Evolutionary conservation across 257 asterid genomes (phyloP), one percentile per base, ranked within the genome.

Genomic region (Knoxia roxburghii): DNA sequence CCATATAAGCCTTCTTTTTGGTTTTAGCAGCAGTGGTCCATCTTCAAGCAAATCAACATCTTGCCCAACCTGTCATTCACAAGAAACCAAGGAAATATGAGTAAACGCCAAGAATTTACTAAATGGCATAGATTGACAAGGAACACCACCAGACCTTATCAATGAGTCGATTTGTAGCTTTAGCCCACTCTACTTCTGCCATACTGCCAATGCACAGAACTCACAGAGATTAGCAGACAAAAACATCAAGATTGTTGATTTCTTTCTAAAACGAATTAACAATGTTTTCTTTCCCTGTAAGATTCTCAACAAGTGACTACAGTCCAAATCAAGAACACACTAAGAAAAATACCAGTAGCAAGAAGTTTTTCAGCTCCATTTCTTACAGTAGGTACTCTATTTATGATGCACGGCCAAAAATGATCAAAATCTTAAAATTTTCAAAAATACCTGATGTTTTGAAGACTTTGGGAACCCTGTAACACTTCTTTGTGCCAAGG

Each of bases 401-500:
- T n/a, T n/a, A 7, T 48, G 32, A 56, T 52, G 30, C 9, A 37
- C 24, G 64, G n/a, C 49, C 50, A 52, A 46, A 35, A 56, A 30
- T 46, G 11, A 51, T 35, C 46, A 51, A 50, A 20, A 13, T 40
- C 1, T 7, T 26, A 55, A 33, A 23, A 26, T 5, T 61, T 58
- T 27, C 65, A 71, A 10, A 64, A 71, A 49, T 60, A 90, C 97
- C 96, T 83, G 81, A 76, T 77, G 40, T 71, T 71, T 76, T 73
- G 81, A 73, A 65, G 74, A 73, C 41, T 68, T 33, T 20, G 63
- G 43, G 82, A 73, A 70, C 75, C 82, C 51, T 64, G 82, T 32
- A 82, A 76, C 73, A 88, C 83, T 75, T 82, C 90, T 75, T 76
- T 83, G 82, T 74, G 71, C 97, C 97, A 88, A 26, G 96, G 81